Conservation (phyloP, 2,329 filamentous ascomycete genomes). For the Trichoderma gracile region DNA sequence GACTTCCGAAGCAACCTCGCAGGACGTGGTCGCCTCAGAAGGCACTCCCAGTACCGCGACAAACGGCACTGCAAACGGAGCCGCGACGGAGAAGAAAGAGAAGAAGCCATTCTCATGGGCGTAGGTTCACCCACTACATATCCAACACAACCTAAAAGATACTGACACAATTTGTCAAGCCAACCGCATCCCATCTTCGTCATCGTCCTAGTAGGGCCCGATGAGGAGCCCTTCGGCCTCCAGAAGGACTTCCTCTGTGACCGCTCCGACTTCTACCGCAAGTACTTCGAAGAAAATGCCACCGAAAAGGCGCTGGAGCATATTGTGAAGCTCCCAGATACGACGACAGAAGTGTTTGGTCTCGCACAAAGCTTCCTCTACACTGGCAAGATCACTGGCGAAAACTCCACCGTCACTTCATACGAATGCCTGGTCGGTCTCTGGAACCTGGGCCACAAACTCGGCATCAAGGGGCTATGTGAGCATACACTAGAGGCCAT, state of each 20-base stretch:
- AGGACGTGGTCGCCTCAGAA: slow-evolving; percentile 4
- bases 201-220: slow-evolving; percentile 54
- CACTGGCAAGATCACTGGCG: slow-evolving; percentile 50
- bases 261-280: slow-evolving; percentile 51
- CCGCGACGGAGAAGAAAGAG: background rate
- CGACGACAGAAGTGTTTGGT: slow-evolving; percentile 54
- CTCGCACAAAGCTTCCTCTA: slow-evolving; percentile 57
- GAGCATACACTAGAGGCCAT: slow-evolving; percentile 59
- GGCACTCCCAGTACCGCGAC: background rate
- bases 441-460: slow-evolving; percentile 57
- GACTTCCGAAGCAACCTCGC: background rate
- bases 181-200: slow-evolving; percentile 58
- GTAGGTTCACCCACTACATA: slow-evolving; percentile 32
- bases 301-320: slow-evolving; percentile 49
- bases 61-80: background rate
- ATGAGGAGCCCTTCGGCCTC: slow-evolving; percentile 57
- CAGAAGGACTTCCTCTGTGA: slow-evolving; percentile 60
- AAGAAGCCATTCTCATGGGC: slow-evolving; percentile 41
- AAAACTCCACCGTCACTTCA: slow-evolving; percentile 46
- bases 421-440: slow-evolving; percentile 57
- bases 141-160: background rate
- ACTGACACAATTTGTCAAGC: slow-evolving; percentile 28
- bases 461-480: slow-evolving; percentile 57
- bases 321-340: slow-evolving; percentile 52
- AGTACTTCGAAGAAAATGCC: slow-evolving; percentile 44